Conservation (phyloP, 2,329 filamentous ascomycete species). For the Alternaria novae-zelandiae region DNA sequence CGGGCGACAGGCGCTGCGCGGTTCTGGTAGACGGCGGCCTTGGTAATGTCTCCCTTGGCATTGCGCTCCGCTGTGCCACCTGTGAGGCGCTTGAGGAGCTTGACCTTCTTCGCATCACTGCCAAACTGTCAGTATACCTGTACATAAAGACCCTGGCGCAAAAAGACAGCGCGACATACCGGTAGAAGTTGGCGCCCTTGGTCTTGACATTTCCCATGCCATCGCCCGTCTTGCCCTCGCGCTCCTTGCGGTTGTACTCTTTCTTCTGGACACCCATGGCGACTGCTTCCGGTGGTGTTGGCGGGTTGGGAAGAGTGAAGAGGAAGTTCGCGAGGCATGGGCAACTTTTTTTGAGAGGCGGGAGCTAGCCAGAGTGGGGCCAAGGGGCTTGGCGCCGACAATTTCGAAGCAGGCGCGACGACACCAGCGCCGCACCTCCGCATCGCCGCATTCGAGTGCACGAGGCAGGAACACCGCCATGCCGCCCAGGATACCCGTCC, state of each 20-base stretch:
- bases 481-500: constrained; percentile 51
- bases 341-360: constrained; percentile 31
- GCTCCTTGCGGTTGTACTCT: constrained; percentile 79
- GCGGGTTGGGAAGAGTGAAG: constrained; percentile 21
- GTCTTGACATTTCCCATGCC: constrained; percentile 89
- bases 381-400: constrained; percentile 34
- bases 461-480: constrained; percentile 34
- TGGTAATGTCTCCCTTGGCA: constrained; percentile 80
- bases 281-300: constrained; percentile 15
- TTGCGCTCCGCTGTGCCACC: constrained; percentile 85
- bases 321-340: constrained; percentile 7
- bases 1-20: constrained; percentile 80
- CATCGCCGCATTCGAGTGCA: background rate
- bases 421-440: constrained; percentile 23
- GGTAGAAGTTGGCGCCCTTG: constrained; percentile 99
- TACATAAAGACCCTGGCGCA: background rate
- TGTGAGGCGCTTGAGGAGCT: constrained; percentile 88
- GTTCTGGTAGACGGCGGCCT: constrained; percentile 84
- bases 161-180: constrained; percentile 11
- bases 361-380: constrained; percentile 9
- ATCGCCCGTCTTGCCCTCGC: constrained; percentile 84
- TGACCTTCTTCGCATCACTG: constrained; percentile 79
- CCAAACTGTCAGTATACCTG: background rate
- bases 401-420: constrained; percentile 25
- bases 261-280: constrained; percentile 92